These are phyloP conservation scores for Termitomyces sp. DNA, from an alignment of 768 basidiomycete genomes.

Conservation along the genomic window DNA sequence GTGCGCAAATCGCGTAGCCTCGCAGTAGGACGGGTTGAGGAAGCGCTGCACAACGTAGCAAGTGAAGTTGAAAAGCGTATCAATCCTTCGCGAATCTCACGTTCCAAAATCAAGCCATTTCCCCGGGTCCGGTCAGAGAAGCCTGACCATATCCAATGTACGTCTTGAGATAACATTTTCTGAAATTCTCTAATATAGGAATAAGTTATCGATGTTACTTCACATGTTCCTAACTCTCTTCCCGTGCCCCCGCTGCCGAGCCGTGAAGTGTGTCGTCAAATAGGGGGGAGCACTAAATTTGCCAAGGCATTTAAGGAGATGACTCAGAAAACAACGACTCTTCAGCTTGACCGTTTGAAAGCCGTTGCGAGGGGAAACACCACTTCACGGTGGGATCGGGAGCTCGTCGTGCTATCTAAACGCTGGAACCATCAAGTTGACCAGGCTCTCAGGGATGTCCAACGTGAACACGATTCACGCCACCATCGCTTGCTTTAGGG, in stretches of 20 bases:
- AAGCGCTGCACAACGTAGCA: neutral
- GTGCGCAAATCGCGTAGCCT: constrained; percentile 1
- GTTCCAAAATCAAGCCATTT: neutral
- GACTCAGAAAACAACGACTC: neutral
- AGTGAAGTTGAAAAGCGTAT: neutral
- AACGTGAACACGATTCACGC: neutral
- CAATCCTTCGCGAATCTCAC: neutral
- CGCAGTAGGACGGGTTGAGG: neutral
- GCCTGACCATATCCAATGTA: neutral
- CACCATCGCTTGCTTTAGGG: neutral
- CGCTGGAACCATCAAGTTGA: constrained; percentile 5
- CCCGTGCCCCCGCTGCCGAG: constrained; percentile 3
- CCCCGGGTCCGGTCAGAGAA: neutral
- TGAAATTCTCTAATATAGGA: neutral
- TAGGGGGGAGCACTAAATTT: neutral
- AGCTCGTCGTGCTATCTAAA: neutral
- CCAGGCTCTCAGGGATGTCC: neutral
- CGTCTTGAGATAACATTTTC: neutral
- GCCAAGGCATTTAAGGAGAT: neutral
- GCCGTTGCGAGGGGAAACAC: neutral
- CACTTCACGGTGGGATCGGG: neutral
- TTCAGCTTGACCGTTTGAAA: constrained; percentile 2
- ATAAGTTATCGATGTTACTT: neutral
- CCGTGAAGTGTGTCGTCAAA: neutral
- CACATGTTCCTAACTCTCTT: constrained; percentile 1